Evolutionary conservation across 495 filamentous ascomycete species (phyloP), one percentile per base, ranked within the genome.

Genomic region (Tuber microsphaerosporum): DNA sequence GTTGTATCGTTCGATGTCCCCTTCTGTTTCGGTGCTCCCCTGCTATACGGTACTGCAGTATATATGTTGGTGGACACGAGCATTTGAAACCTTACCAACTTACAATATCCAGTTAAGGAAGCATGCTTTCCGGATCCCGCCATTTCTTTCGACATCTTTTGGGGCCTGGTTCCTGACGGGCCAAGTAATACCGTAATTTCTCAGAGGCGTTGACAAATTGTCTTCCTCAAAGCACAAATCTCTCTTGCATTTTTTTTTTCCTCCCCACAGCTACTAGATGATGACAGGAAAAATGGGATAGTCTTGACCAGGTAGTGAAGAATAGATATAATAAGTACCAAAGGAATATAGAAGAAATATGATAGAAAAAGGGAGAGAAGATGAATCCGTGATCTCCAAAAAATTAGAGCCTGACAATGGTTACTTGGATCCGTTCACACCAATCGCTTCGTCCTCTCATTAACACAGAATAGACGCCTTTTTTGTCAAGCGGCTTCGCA

Each of bases 401-500:
- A n/a, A 56, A 56, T 31, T n/a, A 31, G n/a, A 26, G 56, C 56
- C 56, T 17, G 12, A 65, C 56, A 31, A 31, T 16, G 56, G 56
- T 17, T 31, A 65, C 56, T 65, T 22, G 2, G n/a, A 10, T 65
- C n/a, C 56, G 9, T 14, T 65, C 56, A 65, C 26, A 65, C 56
- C 56, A 65, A 65, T 31, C n/a, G n/a, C 56, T 65, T 65, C 56
- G 26, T 65, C 56, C 14, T 65, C 56, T 65, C 56, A 65, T 65
- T 65, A 65, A 65, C 56, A 31, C 56, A 65, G 26, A 65, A 65
- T 65, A 16, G n/a, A 31, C 56, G 56, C n/a, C 26, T 31, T 26
- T 74, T 75, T 79, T 44, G 73, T 79, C 70, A 75, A 79, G 77
- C 73, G 73, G 77, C 76, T 73, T 79, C 3, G 77, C 75, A 73